Percentiles rank a stretch among this genome's conserved stretches.
These are phyloP conservation scores for Dendrobium chrysotoxum DNA, from an alignment of 106 monocot genomes.

Conservation along the genomic window DNA sequence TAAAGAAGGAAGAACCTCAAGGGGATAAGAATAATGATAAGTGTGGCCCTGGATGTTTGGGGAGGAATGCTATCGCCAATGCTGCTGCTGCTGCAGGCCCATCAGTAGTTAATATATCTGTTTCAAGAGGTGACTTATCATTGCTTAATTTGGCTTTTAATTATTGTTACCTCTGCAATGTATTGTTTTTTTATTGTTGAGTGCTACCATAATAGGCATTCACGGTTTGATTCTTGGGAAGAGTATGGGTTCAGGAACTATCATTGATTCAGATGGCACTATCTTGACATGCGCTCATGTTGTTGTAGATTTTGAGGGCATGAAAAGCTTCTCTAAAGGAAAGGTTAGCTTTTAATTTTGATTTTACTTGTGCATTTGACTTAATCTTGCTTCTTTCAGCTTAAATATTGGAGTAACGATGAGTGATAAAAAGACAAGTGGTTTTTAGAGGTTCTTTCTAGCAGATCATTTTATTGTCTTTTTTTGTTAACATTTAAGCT, in stretches of 20 bases:
- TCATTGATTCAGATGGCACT: conserved; percentile 90
- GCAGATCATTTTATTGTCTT: background rate
- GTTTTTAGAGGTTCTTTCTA: background rate
- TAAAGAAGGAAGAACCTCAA: conserved; percentile 14
- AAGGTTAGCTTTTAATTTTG: conserved; percentile 33
- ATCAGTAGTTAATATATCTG: conserved; percentile 79
- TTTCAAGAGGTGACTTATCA: conserved; percentile 32
- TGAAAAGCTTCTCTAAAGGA: conserved; percentile 29
- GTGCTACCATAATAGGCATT: conserved; percentile 22
- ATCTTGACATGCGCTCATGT: conserved; percentile 95
- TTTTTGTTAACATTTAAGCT: background rate
- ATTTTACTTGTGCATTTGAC: background rate
- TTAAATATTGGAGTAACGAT: background rate
- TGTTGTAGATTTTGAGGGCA: conserved; percentile 48
- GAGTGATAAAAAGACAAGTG: background rate
- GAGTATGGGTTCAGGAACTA: conserved; percentile 86
- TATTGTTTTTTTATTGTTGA: background rate
- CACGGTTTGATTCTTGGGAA: conserved; percentile 45
- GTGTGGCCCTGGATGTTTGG: conserved; percentile 46
- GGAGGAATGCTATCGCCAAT: conserved; percentile 53
- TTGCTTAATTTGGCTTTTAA: background rate
- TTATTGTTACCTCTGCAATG: background rate
- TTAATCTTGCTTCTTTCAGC: background rate
- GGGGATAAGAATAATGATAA: conserved; percentile 15
- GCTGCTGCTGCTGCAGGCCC: conserved; percentile 67